These are phyloP conservation scores for Beauveria scarabaeidicola DNA, from an alignment of 2,329 filamentous ascomycete genomes.

Conservation along the genomic window DNA sequence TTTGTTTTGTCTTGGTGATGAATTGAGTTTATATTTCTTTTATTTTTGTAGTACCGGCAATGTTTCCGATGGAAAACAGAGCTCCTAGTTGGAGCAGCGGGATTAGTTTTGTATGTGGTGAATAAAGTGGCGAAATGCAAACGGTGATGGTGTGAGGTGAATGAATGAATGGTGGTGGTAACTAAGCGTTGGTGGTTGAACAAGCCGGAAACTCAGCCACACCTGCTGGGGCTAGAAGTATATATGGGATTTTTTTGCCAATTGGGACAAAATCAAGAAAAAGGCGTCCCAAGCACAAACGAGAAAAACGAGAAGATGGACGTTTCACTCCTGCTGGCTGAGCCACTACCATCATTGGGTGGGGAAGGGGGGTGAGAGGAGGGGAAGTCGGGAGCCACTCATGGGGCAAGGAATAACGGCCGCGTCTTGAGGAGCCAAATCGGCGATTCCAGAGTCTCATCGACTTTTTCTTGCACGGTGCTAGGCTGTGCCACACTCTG, in stretches of 20 bases:
- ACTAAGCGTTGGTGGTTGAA: neutral
- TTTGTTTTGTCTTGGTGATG: neutral
- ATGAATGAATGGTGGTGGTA: neutral
- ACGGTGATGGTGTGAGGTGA: neutral
- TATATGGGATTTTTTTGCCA: slow-evolving; percentile 7
- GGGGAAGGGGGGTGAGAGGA: neutral
- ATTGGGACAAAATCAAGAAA: neutral
- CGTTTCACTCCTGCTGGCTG: neutral
- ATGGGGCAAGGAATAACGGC: neutral
- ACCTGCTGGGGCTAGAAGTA: neutral
- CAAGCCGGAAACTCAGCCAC: neutral
- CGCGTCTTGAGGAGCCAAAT: neutral
- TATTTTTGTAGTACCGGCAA: neutral
- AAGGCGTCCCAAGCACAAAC: neutral
- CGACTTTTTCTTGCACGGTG: neutral
- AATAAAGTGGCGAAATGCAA: too few species aligned
- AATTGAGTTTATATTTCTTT: neutral
- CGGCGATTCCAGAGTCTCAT: neutral
- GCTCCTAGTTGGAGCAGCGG: neutral
- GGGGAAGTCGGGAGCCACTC: neutral
- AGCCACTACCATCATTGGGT: neutral
- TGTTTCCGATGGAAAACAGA: neutral
- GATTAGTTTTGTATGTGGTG: neutral
- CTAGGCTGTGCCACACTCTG: neutral
- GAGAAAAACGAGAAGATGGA: slow-evolving; percentile 1